A percentile compares a stretch with the other conserved stretches of the same genome.
phyloP scores from a whole-genome alignment of 345 rosid species.

The Brassica napus region DNA sequence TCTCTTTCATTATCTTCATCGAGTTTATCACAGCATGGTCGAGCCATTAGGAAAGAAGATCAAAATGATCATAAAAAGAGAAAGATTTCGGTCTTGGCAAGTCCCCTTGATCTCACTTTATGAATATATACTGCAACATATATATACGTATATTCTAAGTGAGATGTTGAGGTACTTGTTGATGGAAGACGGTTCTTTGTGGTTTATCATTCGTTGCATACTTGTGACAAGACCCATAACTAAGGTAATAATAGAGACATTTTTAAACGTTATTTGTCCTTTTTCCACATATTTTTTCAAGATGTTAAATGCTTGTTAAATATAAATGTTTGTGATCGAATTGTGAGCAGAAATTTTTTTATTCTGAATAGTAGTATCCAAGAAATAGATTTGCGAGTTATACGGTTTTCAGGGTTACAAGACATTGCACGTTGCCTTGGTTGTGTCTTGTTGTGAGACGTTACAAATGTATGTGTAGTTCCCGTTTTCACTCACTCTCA shows the following conservation, averaged over 20 bases:
- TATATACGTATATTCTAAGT: conserved; percentile 51
- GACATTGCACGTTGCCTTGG: conserved; percentile 39
- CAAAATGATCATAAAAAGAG: conserved; percentile 36
- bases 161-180: conserved; percentile 78
- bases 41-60: conserved; percentile 36
- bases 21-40: conserved; percentile 46
- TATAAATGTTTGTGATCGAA: conserved; percentile 29
- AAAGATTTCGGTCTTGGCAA: conserved; percentile 49
- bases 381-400: conserved; percentile 23
- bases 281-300: conserved; percentile 27
- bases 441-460: conserved; percentile 37
- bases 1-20: conserved; percentile 69
- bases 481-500: conserved; percentile 28
- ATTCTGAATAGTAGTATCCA: conserved; percentile 18
- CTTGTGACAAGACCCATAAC: conserved; percentile 27
- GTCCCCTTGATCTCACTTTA: conserved; percentile 88
- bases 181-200: conserved; percentile 26
- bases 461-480: conserved; percentile 15
- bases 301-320: conserved; percentile 14
- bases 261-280: conserved; percentile 3
- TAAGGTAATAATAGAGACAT: conserved; percentile 35
- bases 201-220: conserved; percentile 40
- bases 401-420: conserved; percentile 36
- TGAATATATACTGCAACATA: conserved; percentile 51
- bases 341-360: conserved; percentile 27